Base-by-base conservation (phyloP, 352 stramenopile species). In the Phytophthora pluvialis region DNA sequence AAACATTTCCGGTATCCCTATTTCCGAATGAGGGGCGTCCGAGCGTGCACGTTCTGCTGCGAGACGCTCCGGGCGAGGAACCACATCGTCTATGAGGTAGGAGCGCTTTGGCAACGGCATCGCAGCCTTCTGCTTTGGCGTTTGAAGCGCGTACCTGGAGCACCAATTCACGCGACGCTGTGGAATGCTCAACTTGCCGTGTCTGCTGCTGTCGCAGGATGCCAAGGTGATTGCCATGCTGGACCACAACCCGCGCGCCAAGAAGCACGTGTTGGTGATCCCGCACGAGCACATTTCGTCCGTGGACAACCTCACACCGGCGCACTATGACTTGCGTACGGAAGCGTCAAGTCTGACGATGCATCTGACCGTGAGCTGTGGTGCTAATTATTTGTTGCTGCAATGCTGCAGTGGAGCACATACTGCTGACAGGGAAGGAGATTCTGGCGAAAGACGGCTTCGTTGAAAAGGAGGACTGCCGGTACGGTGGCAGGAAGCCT, bases 181-280 rank as follows among this genome's bases (percentile, higher is more conserved):
- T 46, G 25, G 3, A 33, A 28, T 28, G 16, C 25, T 29, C 18
- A 33, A n/a, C 13, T 53, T 42, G n/a, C 11, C 31, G 29, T 29
- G 12, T 53, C 13, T 52, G 31, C 49, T 43, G 36, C 15, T 66
- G 56, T 7, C 62, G 49, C 42, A 93, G 84, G 80, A 91, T 72
- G 74, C 77, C 13, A 54, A 64, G 29, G 71, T 90, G n/a, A 71
- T 88, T 55, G 84, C 70, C 1, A 91, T 90, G 51, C 44, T 77
- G 33, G 84, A 93, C 58, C 73, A 71, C 21, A 81, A 88, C 36
- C 80, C 84, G 29, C 77, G 80, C 13, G 81, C 84, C 3, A 64
- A 62, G 15, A 74, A 62, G 35, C 84, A 93, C 32, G 39, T 91
- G 45, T 65, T 93, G 36, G 77, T 93, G 45, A 86, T 93, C 11